Evolutionary conservation across 2,329 filamentous ascomycete species (phyloP).

Genomic region (Stromatinia cepivora): DNA sequence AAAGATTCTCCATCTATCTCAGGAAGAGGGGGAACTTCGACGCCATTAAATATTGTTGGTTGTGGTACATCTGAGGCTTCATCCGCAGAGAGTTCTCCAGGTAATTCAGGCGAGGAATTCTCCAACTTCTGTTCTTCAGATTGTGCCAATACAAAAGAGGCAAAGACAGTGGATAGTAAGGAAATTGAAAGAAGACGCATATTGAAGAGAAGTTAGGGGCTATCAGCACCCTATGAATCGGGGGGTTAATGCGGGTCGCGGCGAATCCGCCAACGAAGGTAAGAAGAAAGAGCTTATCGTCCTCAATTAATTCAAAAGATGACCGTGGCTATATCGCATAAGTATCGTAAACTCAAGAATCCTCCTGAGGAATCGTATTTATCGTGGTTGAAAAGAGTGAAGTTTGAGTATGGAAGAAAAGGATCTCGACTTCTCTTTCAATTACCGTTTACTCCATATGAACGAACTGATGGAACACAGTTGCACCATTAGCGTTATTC

Average conservation of each 20-base stretch:
- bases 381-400: constrained; percentile 17
- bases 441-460: constrained; percentile 5
- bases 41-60: constrained; percentile 52
- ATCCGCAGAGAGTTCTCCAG: constrained; percentile 35
- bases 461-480: constrained; percentile 21
- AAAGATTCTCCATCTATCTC: constrained; percentile 51
- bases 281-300: constrained; percentile 2
- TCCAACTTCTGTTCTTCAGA: constrained; percentile 27
- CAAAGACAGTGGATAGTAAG: constrained; percentile 34
- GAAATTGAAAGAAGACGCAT: constrained; percentile 40
- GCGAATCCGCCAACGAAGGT: constrained; percentile 32
- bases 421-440: constrained; percentile 16
- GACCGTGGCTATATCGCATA: constrained; percentile 1
- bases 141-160: constrained; percentile 30
- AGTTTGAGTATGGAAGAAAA: constrained; percentile 10
- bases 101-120: constrained; percentile 22
- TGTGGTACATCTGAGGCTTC: constrained; percentile 32
- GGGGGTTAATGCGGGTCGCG: constrained; percentile 25
- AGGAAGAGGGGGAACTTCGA: constrained; percentile 52
- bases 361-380: constrained; percentile 1
- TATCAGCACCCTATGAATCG: constrained; percentile 31
- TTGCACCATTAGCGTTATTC: constrained; percentile 19
- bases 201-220: constrained; percentile 28
- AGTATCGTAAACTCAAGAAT: constrained; percentile 1
- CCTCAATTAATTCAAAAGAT: neutral